A percentile compares a stretch with the other conserved stretches of the same genome.
Evolutionary conservation across 805 yeast genomes (phyloP).

Genomic region (Candida arabinofermentans): DNA sequence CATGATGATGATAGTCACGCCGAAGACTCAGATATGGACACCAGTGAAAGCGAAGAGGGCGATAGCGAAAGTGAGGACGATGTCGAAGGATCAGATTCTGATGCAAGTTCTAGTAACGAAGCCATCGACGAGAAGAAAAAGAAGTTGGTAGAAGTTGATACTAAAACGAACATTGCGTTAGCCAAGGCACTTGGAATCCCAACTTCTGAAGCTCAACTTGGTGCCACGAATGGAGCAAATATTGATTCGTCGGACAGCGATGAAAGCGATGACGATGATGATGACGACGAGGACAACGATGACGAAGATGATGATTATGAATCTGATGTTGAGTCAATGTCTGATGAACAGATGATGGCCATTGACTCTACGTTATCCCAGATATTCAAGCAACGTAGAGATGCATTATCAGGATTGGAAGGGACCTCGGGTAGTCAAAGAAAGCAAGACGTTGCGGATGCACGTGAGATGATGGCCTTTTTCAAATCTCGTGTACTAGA

Average conservation of each 20-base stretch:
- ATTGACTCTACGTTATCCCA: conserved; percentile 78
- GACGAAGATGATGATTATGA: conserved; percentile 49
- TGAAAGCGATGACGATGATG: conserved; percentile 23
- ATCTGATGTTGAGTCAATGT: conserved; percentile 78
- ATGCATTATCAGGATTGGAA: conserved; percentile 46
- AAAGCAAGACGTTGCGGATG: conserved; percentile 70
- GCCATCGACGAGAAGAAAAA: conserved; percentile 23
- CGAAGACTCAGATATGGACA: conserved; percentile 32
- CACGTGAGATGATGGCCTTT: conserved; percentile 71
- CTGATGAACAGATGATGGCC: conserved; percentile 95
- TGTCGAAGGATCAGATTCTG: conserved; percentile 28
- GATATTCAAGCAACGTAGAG: conserved; percentile 80
- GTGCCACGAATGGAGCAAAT: conserved; percentile 25
- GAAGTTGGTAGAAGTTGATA: conserved; percentile 31
- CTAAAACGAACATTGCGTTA: conserved; percentile 55
- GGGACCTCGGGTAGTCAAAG: conserved; percentile 58
- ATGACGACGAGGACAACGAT: conserved; percentile 34
- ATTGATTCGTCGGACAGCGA: conserved; percentile 22
- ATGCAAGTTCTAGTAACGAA: conserved; percentile 5
- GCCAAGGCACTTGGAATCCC: conserved; percentile 73
- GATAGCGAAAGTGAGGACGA: conserved; percentile 34
- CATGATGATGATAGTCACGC: conserved; percentile 8
- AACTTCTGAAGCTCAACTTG: conserved; percentile 42
- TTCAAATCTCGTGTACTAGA: conserved; percentile 80
- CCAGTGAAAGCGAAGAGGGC: conserved; percentile 29